Evolutionary conservation across 805 yeast genomes (phyloP).

Genomic region (Helenozyma baotianmanensis): DNA sequence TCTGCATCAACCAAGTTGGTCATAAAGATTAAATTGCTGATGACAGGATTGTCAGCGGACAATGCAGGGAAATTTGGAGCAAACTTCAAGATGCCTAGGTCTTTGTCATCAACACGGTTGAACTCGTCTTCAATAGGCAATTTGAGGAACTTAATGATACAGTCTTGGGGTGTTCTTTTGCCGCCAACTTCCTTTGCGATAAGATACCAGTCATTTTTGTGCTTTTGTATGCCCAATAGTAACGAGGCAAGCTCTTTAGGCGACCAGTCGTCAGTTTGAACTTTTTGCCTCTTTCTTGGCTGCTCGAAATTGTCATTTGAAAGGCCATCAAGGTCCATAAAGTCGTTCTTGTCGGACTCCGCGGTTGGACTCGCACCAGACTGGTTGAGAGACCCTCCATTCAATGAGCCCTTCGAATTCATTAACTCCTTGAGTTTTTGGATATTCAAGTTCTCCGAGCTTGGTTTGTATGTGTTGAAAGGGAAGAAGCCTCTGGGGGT

Average conservation of each 20-base stretch:
- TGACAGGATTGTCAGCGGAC: conserved; percentile 85
- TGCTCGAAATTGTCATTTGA: conserved; percentile 8
- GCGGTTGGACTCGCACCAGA: too few species aligned
- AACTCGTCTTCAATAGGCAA: conserved; percentile 79
- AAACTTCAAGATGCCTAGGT: conserved; percentile 61
- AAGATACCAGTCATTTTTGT: conserved; percentile 74
- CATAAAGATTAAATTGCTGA: conserved; percentile 87
- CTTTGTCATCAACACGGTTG: conserved; percentile 50
- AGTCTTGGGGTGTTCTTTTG: conserved; percentile 68
- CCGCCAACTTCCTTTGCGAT: conserved; percentile 63
- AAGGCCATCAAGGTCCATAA: too few species aligned
- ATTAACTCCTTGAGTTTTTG: conserved; percentile 29
- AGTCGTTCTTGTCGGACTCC: not conserved
- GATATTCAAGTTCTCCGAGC: conserved; percentile 46
- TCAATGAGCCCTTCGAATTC: conserved; percentile 4
- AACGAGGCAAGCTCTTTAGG: conserved; percentile 56
- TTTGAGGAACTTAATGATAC: conserved; percentile 73
- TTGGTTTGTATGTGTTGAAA: conserved; percentile 74
- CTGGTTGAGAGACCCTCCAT: too few species aligned
- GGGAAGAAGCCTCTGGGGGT: conserved; percentile 93
- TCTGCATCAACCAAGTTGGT: conserved; percentile 81
- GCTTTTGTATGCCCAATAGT: conserved; percentile 57
- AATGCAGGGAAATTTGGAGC: conserved; percentile 83
- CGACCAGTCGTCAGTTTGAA: conserved; percentile 51
- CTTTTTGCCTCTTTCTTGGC: conserved; percentile 23